Percentiles rank a stretch among this genome's conserved stretches.
Conservation (phyloP, 768 basidiomycete species). For the Dacryopinax spathularia region DNA sequence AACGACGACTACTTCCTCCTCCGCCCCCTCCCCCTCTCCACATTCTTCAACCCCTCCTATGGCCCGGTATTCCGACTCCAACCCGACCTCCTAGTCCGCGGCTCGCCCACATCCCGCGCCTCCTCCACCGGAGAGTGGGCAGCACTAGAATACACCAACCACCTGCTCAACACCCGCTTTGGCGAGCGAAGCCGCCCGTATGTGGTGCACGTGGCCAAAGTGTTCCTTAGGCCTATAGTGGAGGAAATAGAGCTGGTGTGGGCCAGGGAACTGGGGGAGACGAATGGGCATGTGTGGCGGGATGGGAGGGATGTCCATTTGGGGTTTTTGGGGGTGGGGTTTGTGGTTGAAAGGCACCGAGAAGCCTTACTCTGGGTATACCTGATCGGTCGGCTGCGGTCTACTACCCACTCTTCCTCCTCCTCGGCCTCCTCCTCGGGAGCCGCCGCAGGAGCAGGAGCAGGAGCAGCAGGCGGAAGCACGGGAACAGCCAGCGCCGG, state of each 20-base stretch:
- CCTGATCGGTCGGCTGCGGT: constrained; percentile 24
- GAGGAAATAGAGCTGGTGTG: constrained; percentile 25
- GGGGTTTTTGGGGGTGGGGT: constrained; percentile 24
- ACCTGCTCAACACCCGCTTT: constrained; percentile 29
- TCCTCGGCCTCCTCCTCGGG: too few species aligned
- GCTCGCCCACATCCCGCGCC: constrained; percentile 9
- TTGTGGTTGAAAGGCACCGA: constrained; percentile 25
- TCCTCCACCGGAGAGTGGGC: constrained; percentile 28
- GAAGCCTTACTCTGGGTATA: constrained; percentile 29
- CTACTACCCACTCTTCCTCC: too few species aligned
- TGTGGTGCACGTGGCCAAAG: constrained; percentile 29
- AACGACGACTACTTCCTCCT: constrained; percentile 33
- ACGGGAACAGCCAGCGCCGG: constrained; percentile 6
- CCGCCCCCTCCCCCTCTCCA: neutral
- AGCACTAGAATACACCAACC: constrained; percentile 25
- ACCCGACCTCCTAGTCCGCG: constrained; percentile 21
- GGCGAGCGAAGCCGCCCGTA: constrained; percentile 28
- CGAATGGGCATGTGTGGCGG: constrained; percentile 25
- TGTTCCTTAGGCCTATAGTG: constrained; percentile 24
- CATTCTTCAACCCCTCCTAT: constrained; percentile 16
- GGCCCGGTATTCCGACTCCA: constrained; percentile 30
- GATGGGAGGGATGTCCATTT: constrained; percentile 24
- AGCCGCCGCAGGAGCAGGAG: too few species aligned
- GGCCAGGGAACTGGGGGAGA: constrained; percentile 20
- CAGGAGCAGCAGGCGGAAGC: constrained; percentile 1